Evolutionary conservation across 2,329 filamentous ascomycete species (phyloP).

Genomic region (Didymella arachidicola): DNA sequence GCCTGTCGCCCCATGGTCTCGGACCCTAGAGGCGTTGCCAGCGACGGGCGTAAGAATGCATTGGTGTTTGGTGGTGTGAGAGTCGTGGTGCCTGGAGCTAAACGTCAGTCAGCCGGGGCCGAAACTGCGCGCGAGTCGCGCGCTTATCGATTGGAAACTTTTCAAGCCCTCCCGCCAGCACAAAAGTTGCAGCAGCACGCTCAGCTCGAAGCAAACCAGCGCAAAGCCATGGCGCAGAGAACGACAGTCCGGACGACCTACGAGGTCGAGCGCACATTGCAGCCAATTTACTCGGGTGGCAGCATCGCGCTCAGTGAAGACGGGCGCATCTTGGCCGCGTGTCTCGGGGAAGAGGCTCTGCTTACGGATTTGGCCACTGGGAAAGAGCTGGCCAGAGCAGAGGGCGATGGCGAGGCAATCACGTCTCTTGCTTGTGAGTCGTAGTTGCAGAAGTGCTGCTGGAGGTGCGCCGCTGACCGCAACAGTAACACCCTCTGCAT

Average conservation of each 20-base stretch:
- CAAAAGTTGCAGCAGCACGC: constrained; percentile 9
- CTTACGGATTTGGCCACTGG: constrained; percentile 86
- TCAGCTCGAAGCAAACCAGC: constrained; percentile 16
- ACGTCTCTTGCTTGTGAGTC: constrained; percentile 72
- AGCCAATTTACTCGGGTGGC: constrained; percentile 93
- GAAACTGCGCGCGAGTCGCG: neutral
- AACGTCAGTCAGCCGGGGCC: constrained; percentile 5
- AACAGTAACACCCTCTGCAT: constrained; percentile 83
- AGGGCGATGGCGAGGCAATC: constrained; percentile 78
- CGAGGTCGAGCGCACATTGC: constrained; percentile 80
- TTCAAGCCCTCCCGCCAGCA: constrained; percentile 32
- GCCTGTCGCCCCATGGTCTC: constrained; percentile 48
- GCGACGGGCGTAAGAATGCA: neutral
- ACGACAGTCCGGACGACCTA: constrained; percentile 82
- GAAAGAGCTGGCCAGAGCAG: constrained; percentile 81
- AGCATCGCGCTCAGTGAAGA: constrained; percentile 82
- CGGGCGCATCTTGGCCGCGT: constrained; percentile 84
- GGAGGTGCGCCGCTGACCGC: constrained; percentile 27
- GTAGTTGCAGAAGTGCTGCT: constrained; percentile 19
- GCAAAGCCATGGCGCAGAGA: constrained; percentile 60
- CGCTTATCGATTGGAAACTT: constrained; percentile 49
- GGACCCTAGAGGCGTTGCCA: neutral
- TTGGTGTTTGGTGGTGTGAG: neutral
- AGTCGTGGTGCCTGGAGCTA: constrained; percentile 11
- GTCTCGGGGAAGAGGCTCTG: constrained; percentile 89